These are phyloP conservation scores for Ogataea siamensis DNA, from an alignment of 805 yeast genomes.

Conservation along the genomic window DNA sequence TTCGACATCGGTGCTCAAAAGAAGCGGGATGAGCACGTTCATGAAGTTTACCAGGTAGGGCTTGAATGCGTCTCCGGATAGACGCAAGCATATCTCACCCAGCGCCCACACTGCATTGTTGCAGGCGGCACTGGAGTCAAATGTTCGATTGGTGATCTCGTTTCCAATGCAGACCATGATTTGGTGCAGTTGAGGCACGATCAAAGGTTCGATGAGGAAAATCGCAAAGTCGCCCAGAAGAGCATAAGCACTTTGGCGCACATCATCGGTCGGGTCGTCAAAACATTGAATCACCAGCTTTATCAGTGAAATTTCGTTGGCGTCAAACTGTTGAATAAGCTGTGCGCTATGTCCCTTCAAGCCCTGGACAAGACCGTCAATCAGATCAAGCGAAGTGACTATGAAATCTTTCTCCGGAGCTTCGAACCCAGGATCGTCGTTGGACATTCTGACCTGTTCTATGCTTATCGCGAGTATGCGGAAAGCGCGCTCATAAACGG, in stretches of 20 bases:
- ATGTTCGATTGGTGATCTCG: slow-evolving; percentile 57
- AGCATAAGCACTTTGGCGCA: slow-evolving; percentile 91
- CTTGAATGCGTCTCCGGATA: slow-evolving; percentile 42
- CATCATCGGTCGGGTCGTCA: slow-evolving; percentile 77
- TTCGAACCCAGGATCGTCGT: slow-evolving; percentile 61
- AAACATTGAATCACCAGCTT: slow-evolving; percentile 65
- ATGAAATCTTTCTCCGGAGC: slow-evolving; percentile 89
- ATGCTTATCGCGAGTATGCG: slow-evolving; percentile 68
- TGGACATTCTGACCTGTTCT: slow-evolving; percentile 60
- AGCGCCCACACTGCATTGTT: slow-evolving; percentile 93
- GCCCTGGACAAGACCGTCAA: slow-evolving; percentile 93
- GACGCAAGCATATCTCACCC: slow-evolving; percentile 78
- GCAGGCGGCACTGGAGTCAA: slow-evolving; percentile 58
- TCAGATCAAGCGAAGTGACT: slow-evolving; percentile 82
- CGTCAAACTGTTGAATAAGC: slow-evolving; percentile 39
- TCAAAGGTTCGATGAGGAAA: slow-evolving; percentile 44
- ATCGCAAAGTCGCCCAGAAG: slow-evolving; percentile 87
- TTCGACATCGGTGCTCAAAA: slow-evolving; percentile 52
- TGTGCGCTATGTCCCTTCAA: slow-evolving; percentile 62
- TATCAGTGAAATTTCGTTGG: slow-evolving; percentile 43
- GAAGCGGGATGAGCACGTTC: slow-evolving; percentile 55
- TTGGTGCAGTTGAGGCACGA: slow-evolving; percentile 47
- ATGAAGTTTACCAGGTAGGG: slow-evolving; percentile 56
- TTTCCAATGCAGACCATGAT: slow-evolving; percentile 65
- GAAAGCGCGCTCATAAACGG: slow-evolving; percentile 77